These are phyloP conservation scores for Vitis rupestris DNA, from an alignment of 164 flowering plant genomes.

Conservation along the genomic window DNA sequence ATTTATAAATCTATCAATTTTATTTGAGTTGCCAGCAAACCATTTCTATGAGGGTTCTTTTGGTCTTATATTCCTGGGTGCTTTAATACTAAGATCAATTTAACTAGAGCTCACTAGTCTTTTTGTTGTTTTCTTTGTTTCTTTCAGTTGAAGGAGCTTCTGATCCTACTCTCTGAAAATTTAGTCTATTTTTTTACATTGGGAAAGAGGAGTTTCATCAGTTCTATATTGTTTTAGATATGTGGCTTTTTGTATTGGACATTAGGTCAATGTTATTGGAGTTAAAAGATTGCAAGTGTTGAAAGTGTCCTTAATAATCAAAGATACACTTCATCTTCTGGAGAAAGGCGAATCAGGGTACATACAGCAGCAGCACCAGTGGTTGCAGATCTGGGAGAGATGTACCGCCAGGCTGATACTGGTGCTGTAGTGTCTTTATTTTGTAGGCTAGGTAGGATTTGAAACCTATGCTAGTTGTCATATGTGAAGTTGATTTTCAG, in stretches of 20 bases:
- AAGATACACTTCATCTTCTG: conserved; percentile 97
- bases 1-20: too few species aligned
- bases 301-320: conserved; percentile 42
- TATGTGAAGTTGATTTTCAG: not conserved
- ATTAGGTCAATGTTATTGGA: too few species aligned
- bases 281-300: not conserved
- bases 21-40: too few species aligned
- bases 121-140: too few species aligned
- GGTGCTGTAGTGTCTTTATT: conserved; percentile 80
- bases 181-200: too few species aligned
- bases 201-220: not conserved
- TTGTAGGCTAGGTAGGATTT: conserved; percentile 68
- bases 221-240: not conserved
- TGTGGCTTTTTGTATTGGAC: too few species aligned
- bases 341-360: conserved; percentile 97
- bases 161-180: too few species aligned
- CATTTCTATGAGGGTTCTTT: too few species aligned
- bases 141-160: too few species aligned
- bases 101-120: too few species aligned
- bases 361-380: conserved; percentile 97
- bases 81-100: too few species aligned
- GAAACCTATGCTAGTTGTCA: not conserved
- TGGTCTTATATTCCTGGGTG: too few species aligned
- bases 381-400: conserved; percentile 88
- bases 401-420: conserved; percentile 92